A percentile compares a stretch with the other conserved stretches of the same genome.
Evolutionary conservation across 2,329 filamentous ascomycete genomes (phyloP).

Genomic region (Escovopsis weberi): DNA sequence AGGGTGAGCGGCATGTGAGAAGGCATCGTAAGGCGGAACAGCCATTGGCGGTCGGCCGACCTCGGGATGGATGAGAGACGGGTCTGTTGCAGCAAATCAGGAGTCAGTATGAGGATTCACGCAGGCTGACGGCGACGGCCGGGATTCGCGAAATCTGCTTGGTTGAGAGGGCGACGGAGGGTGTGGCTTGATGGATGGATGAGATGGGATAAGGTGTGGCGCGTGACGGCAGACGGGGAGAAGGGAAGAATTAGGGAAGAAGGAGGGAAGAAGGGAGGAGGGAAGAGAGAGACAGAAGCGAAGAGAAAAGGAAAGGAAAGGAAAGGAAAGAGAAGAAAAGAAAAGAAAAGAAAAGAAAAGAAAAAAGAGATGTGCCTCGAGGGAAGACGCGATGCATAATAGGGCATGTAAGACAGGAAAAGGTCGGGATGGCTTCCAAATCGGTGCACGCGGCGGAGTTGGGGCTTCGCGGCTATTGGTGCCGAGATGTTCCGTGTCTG

Average conservation of each 20-base stretch:
- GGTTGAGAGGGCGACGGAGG: background rate
- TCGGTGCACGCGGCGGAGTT: background rate
- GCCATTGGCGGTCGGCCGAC: constrained; percentile 33
- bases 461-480: background rate
- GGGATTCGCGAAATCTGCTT: background rate
- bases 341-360: constrained; percentile 3
- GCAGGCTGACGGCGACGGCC: background rate
- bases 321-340: background rate
- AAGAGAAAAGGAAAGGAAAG: background rate
- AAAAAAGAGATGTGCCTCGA: constrained; percentile 9
- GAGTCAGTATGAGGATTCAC: constrained; percentile 21
- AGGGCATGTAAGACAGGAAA: no score
- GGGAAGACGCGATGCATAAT: background rate
- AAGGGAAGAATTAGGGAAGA: background rate
- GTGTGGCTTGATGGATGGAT: background rate
- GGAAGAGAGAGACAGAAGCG: background rate
- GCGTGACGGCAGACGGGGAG: no score
- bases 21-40: constrained; percentile 30
- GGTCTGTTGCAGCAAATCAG: constrained; percentile 27
- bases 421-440: background rate
- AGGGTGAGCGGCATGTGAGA: constrained; percentile 31
- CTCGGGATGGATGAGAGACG: constrained; percentile 41
- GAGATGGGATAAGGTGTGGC: no score
- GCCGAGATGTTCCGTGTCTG: background rate
- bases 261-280: background rate